Conservation (phyloP, 371 early-diverging fungal genomes). For the Mucor piriformis region DNA sequence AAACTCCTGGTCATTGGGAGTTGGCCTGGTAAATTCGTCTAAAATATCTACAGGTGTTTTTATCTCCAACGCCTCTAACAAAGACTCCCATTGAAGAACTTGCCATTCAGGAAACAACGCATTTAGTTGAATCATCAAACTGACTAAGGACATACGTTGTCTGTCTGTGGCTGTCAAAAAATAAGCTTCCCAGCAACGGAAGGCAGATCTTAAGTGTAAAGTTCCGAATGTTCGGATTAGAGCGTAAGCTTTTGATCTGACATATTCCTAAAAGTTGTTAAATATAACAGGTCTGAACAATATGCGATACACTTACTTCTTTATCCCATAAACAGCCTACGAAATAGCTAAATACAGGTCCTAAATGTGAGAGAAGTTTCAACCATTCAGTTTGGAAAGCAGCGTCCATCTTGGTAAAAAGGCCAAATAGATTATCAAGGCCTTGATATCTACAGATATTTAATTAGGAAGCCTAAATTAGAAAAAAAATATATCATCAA, state of each 20-base stretch:
- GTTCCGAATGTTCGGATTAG: slow-evolving; percentile 49
- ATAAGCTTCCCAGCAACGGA: slow-evolving; percentile 62
- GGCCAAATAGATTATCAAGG: slow-evolving; percentile 53
- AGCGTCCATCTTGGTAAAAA: slow-evolving; percentile 60
- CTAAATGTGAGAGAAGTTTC: slow-evolving; percentile 48
- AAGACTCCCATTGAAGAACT: slow-evolving; percentile 57
- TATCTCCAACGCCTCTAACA: slow-evolving; percentile 46
- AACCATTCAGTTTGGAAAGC: slow-evolving; percentile 54
- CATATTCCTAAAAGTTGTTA: slow-evolving; percentile 44
- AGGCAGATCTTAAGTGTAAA: slow-evolving; percentile 49
- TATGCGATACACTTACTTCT: slow-evolving; percentile 30
- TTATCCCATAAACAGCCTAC: slow-evolving; percentile 55
- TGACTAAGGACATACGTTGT: slow-evolving; percentile 40
- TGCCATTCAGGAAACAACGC: slow-evolving; percentile 59
- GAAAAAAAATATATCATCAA: background rate
- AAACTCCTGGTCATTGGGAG: background rate
- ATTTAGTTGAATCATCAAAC: slow-evolving; percentile 53
- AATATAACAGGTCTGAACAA: background rate
- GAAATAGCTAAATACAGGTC: slow-evolving; percentile 56
- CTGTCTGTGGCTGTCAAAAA: slow-evolving; percentile 48
- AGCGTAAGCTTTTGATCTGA: slow-evolving; percentile 51
- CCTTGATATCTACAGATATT: slow-evolving; percentile 40
- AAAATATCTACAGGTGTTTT: slow-evolving; percentile 34
- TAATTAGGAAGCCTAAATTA: background rate
- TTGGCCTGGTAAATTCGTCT: slow-evolving; percentile 25